Percentiles rank a stretch among this genome's conserved stretches.
phyloP scores from a whole-genome alignment of 2,329 filamentous ascomycete species.

The Aaosphaeria pasadenensis region DNA sequence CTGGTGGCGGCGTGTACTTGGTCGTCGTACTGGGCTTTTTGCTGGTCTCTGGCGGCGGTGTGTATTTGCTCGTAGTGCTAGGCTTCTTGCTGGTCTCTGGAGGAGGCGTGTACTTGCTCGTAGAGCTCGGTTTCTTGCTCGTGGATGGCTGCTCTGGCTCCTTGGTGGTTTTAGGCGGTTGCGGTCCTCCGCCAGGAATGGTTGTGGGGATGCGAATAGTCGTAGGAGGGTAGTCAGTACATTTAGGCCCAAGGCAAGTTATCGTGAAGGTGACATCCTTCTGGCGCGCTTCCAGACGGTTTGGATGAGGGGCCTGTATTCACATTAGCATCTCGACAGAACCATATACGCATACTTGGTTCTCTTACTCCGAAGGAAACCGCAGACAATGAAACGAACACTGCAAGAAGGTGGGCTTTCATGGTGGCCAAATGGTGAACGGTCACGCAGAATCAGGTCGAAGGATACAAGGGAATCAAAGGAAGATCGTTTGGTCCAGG shows the following conservation, averaged over 20 bases:
- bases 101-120: conserved; percentile 8
- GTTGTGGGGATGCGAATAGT: conserved; percentile 7
- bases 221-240: conserved; percentile 13
- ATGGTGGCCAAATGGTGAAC: conserved; percentile 8
- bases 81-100: not conserved
- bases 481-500: too few species aligned
- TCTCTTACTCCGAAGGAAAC: conserved; percentile 19
- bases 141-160: conserved; percentile 3
- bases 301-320: conserved; percentile 16
- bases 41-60: not conserved
- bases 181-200: conserved; percentile 1
- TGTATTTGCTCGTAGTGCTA: not conserved
- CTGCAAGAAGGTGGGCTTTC: conserved; percentile 11
- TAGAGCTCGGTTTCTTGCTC: conserved; percentile 4
- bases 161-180: conserved; percentile 6
- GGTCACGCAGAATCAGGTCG: too few species aligned
- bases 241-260: conserved; percentile 21
- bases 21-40: conserved; percentile 3
- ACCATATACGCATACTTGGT: not conserved
- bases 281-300: conserved; percentile 19
- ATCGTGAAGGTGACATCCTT: conserved; percentile 19
- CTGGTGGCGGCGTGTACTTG: conserved; percentile 9
- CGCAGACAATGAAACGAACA: conserved; percentile 12
- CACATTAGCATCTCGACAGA: not conserved
- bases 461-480: too few species aligned